Evolutionary conservation across 2,329 filamentous ascomycete species (phyloP), one percentile per base, ranked within the genome.

Genomic region (Zarea fungicola): DNA sequence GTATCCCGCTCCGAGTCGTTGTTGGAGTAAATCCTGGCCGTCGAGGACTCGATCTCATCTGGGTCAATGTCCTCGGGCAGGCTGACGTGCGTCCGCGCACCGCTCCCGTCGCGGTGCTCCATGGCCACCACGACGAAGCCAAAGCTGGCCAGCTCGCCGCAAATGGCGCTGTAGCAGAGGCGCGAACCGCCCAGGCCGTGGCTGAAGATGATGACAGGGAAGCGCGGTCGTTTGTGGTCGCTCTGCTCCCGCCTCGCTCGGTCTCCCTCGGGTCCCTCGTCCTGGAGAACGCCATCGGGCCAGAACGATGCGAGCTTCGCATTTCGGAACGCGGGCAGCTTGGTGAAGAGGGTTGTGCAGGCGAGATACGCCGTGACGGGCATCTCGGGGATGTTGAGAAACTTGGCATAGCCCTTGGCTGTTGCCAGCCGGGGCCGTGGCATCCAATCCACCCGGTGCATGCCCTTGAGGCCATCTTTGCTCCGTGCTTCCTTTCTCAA

Each of bases 41-140:
- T 62, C 18, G 55, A 62, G 2, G 59, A 58, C 19, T 60, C 58
- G 8, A 61, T 60, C 5, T 64, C 58, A 6, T 59, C 60, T 1
- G 67, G 60, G 26, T 66, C 63, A 4, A 62, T 66, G 18, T 67
- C 57, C 41, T 67, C 66, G 0, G 71, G 68, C 39, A 83, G 71
- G 55, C 83, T 85, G 49, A 85, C 72, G 51, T 77, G 79, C 0
- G 77, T 80, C 41, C 81, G 67, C 4, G 82, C 79, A 3, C 79
- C 80, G 48, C 77, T 81, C 1, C 83, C 82, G 59, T 85, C 82
- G 23, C 82, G 65, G 60, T 86, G 82, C 62, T 87, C 82, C 21
- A 86, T 58, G 0, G 81, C 80, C 28, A 81, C 75, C 0, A 86
- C 80, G 1, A 86, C 68, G 55, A 85, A 83, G 0, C 82, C 81